phyloP scores from a whole-genome alignment of 1,139 yeast genomes.

The Kodamaea anthophila region DNA sequence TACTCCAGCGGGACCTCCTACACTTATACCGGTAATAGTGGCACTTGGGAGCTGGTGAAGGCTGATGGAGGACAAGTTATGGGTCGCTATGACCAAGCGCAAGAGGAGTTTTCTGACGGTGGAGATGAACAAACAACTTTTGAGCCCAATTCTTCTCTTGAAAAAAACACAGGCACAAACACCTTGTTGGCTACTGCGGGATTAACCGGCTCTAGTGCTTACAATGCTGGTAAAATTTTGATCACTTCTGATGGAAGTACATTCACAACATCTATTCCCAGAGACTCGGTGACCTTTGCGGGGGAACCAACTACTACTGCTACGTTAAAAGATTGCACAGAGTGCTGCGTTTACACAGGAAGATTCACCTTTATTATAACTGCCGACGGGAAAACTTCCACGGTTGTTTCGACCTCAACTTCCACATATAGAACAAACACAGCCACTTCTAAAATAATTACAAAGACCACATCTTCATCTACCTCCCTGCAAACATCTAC shows the following conservation, averaged over 20 bases:
- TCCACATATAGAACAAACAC: background rate
- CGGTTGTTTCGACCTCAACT: slow-evolving; percentile 3
- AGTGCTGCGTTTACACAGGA: slow-evolving; percentile 1
- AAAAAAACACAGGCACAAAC: slow-evolving; percentile 4
- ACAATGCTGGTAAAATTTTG: slow-evolving; percentile 7
- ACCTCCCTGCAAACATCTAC: background rate
- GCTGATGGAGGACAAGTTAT: slow-evolving; percentile 59
- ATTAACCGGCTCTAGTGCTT: slow-evolving; percentile 8
- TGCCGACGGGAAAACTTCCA: slow-evolving; percentile 1
- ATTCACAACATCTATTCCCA: slow-evolving; percentile 2
- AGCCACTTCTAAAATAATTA: no score
- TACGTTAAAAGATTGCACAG: no score
- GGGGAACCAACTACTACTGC: background rate
- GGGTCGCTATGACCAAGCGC: slow-evolving; percentile 51
- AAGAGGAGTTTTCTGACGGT: slow-evolving; percentile 36
- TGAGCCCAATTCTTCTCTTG: slow-evolving; percentile 5
- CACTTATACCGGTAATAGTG: slow-evolving; percentile 56
- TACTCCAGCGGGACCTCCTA: slow-evolving; percentile 76
- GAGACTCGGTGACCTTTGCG: background rate
- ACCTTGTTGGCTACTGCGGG: slow-evolving; percentile 11
- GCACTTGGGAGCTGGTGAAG: slow-evolving; percentile 61
- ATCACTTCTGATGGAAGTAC: slow-evolving; percentile 8
- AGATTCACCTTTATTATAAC: slow-evolving; percentile 2
- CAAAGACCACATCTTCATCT: no score
- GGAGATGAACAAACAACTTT: slow-evolving; percentile 12